Percentiles rank a stretch among this genome's conserved stretches.
phyloP scores from a whole-genome alignment of 2,329 filamentous ascomycete genomes.

The Colletotrichum plurivorum region DNA sequence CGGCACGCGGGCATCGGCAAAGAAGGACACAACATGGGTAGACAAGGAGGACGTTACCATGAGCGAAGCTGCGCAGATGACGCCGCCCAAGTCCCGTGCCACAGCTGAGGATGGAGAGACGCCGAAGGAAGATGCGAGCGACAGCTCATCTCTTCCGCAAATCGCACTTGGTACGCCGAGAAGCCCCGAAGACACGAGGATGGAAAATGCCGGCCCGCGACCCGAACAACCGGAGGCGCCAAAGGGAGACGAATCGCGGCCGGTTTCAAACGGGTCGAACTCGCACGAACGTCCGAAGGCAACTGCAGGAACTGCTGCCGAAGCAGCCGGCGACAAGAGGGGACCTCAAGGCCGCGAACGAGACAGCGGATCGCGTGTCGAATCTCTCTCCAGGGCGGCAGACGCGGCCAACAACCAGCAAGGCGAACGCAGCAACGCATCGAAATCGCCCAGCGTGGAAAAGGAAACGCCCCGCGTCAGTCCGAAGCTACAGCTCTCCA shows the following conservation, averaged over 20 bases:
- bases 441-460: constrained; percentile 18
- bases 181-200: not conserved
- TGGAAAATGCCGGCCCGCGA: not conserved
- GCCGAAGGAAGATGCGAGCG: not conserved
- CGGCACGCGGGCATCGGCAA: constrained; percentile 27
- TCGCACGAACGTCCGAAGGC: not conserved
- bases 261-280: too few species aligned
- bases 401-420: not conserved
- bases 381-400: not conserved
- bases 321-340: not conserved
- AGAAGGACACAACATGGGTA: constrained; percentile 2
- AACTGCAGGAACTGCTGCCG: not conserved
- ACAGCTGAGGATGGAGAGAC: not conserved
- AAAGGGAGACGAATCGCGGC: too few species aligned
- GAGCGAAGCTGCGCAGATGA: constrained; percentile 17
- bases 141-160: not conserved
- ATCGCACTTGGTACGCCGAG: constrained; percentile 22
- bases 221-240: too few species aligned
- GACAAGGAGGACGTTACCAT: constrained; percentile 13
- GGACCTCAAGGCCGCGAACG: not conserved
- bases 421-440: constrained; percentile 15
- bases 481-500: constrained; percentile 25
- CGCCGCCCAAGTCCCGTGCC: constrained; percentile 2
- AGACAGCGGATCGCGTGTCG: not conserved
- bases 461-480: constrained; percentile 13